Evolutionary conservation across 1,139 yeast genomes (phyloP).

Genomic region (Yamadazyma buinensis): DNA sequence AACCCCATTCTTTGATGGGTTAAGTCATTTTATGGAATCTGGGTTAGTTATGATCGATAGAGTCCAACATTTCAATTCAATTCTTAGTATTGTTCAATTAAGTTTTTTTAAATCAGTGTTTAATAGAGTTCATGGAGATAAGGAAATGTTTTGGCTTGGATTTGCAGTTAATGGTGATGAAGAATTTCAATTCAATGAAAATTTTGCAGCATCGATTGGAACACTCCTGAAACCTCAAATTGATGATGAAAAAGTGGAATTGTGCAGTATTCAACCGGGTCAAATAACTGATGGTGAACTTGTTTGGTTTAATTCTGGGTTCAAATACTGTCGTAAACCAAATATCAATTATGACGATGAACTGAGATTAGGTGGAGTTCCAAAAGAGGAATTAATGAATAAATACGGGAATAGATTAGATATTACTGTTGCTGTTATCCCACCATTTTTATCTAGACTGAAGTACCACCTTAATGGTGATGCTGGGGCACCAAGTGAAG

Average conservation of each 20-base stretch:
- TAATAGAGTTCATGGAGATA: conserved; percentile 29
- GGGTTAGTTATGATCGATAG: conserved; percentile 29
- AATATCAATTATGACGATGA: conserved; percentile 24
- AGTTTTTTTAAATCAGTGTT: conserved; percentile 23
- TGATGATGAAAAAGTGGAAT: conserved; percentile 22
- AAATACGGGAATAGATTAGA: too few species aligned
- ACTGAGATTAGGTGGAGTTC: too few species aligned
- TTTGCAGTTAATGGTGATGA: conserved; percentile 33
- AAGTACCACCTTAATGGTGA: too few species aligned
- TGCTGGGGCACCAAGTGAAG: too few species aligned
- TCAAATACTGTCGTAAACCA: conserved; percentile 26
- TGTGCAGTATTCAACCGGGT: conserved; percentile 46
- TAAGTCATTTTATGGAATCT: conserved; percentile 30
- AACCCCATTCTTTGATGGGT: conserved; percentile 24
- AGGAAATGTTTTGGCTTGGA: conserved; percentile 35
- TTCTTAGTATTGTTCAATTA: conserved; percentile 27
- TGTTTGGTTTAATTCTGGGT: conserved; percentile 35
- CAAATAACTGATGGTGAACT: conserved; percentile 28
- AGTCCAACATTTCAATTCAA: conserved; percentile 24
- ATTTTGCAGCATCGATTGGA: conserved; percentile 30
- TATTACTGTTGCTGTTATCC: too few species aligned
- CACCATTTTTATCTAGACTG: too few species aligned
- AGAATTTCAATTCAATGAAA: conserved; percentile 24
- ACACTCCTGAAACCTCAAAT: conserved; percentile 17
- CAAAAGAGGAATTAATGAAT: too few species aligned